Evolutionary conservation across 2,329 filamentous ascomycete species (phyloP).

Genomic region (Xylariaceae sp.): DNA sequence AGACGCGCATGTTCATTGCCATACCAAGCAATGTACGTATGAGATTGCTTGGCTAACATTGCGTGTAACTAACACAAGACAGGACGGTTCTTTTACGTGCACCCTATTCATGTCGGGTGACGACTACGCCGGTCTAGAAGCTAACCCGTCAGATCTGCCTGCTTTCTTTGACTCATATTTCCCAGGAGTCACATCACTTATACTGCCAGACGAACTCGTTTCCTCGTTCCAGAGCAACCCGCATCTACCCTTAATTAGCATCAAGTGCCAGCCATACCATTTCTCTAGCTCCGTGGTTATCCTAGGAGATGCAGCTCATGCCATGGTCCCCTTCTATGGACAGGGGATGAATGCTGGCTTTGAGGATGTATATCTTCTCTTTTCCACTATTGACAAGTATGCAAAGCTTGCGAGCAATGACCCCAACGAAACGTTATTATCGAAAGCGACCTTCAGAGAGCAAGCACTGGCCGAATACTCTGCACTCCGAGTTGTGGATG

Average conservation of each 20-base stretch:
- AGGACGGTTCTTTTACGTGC: conserved; percentile 90
- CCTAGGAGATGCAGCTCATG: conserved; percentile 89
- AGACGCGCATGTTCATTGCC: conserved; percentile 96
- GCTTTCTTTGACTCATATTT: conserved; percentile 79
- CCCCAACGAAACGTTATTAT: conserved; percentile 18
- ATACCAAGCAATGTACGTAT: conserved; percentile 63
- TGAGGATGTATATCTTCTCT: conserved; percentile 87
- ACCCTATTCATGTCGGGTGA: conserved; percentile 80
- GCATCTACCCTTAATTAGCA: conserved; percentile 85
- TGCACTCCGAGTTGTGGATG: conserved; percentile 65
- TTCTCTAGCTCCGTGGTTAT: conserved; percentile 72
- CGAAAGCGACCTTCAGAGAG: conserved; percentile 55
- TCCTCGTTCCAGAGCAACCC: conserved; percentile 75
- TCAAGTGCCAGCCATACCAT: conserved; percentile 90
- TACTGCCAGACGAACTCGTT: conserved; percentile 61
- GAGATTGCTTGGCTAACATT: neutral
- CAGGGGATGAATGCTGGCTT: conserved; percentile 97
- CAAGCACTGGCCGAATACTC: conserved; percentile 75
- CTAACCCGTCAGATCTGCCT: conserved; percentile 53
- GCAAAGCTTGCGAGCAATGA: conserved; percentile 43
- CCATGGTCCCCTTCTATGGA: conserved; percentile 97
- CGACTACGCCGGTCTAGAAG: conserved; percentile 64
- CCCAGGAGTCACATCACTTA: conserved; percentile 73
- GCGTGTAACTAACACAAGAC: conserved; percentile 19
- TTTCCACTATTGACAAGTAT: conserved; percentile 71